Evolutionary conservation across 2,329 filamentous ascomycete genomes (phyloP).

Genomic region (Colletotrichum sp.): DNA sequence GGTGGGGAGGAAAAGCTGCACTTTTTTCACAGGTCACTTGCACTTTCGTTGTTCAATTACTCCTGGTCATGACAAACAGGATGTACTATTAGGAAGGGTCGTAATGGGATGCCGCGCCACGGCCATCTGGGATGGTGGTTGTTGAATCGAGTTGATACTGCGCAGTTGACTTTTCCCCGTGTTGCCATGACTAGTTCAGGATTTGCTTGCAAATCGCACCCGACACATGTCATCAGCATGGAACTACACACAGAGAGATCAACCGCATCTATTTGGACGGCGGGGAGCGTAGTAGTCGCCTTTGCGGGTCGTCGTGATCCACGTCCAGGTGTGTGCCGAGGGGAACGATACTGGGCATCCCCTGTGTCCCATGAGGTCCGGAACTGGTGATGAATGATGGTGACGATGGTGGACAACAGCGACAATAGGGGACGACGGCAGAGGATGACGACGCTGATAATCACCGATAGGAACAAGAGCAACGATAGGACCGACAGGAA

Average conservation of each 20-base stretch:
- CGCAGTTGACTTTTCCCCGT: neutral
- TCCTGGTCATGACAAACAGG: neutral
- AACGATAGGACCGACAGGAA: neutral
- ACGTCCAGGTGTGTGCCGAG: neutral
- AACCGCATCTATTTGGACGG: neutral
- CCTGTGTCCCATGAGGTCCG: neutral
- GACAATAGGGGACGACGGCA: no score
- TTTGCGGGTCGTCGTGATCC: neutral
- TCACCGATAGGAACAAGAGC: neutral
- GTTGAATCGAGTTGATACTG: neutral
- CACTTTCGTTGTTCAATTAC: neutral
- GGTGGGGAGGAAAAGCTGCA: neutral
- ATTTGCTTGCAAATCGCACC: neutral
- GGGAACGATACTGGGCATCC: neutral
- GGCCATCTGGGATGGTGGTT: neutral
- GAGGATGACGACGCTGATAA: neutral
- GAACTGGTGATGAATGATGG: neutral
- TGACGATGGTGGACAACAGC: no score
- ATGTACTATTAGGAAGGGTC: neutral
- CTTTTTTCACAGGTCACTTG: neutral
- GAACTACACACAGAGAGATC: neutral
- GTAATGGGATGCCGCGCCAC: neutral
- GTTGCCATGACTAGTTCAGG: neutral
- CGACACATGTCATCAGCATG: neutral
- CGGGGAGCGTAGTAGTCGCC: neutral